These are phyloP conservation scores for Talaromyces thailandensis DNA, from an alignment of 495 filamentous ascomycete species.

Conservation along the genomic window DNA sequence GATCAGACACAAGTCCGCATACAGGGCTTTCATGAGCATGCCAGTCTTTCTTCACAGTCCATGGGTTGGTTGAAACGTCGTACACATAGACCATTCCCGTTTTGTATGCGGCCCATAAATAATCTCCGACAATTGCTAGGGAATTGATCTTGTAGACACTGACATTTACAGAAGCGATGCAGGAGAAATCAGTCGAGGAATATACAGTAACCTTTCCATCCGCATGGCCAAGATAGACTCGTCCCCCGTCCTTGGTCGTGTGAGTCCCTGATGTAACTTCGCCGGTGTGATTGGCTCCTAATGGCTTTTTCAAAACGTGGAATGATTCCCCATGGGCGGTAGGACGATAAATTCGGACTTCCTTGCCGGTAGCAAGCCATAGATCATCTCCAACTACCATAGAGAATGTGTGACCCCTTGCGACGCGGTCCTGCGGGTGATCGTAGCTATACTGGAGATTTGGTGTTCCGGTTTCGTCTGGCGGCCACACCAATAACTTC, in stretches of 20 bases:
- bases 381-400: constrained; percentile 69
- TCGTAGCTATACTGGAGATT: constrained; percentile 54
- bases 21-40: constrained; percentile 79
- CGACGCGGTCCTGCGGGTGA: constrained; percentile 60
- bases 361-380: constrained; percentile 85
- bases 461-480: constrained; percentile 66
- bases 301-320: constrained; percentile 58
- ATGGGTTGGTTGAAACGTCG: constrained; percentile 71
- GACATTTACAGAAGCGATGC: constrained; percentile 67
- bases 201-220: constrained; percentile 95
- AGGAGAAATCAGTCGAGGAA: constrained; percentile 63
- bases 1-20: constrained; percentile 65
- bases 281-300: constrained; percentile 59
- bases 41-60: constrained; percentile 92
- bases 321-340: constrained; percentile 61
- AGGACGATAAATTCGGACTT: constrained; percentile 76
- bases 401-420: constrained; percentile 79
- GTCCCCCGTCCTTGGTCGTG: constrained; percentile 63
- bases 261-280: constrained; percentile 83
- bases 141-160: constrained; percentile 95
- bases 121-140: constrained; percentile 69
- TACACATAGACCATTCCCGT: constrained; percentile 95
- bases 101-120: constrained; percentile 91
- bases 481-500: constrained; percentile 77
- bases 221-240: constrained; percentile 81